Conservation (phyloP, 805 yeast genomes). For the Allodekkera sacchari region DNA sequence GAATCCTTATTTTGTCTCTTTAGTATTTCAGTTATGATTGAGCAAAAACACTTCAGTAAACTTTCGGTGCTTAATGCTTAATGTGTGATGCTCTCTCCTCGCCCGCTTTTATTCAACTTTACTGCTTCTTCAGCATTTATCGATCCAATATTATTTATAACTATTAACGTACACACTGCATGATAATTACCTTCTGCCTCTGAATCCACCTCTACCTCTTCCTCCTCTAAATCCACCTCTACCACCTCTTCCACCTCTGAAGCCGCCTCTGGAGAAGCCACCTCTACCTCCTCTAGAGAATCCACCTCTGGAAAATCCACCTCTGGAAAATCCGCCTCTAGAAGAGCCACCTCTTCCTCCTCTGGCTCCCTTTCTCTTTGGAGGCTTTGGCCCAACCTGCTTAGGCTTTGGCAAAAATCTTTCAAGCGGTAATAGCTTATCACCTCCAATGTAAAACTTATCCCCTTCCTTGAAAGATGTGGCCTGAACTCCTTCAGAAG, state of each 20-base stretch:
- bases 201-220: slow-evolving; percentile 35
- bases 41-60: no score
- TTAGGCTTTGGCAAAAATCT: slow-evolving; percentile 97
- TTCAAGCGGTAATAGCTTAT: slow-evolving; percentile 90
- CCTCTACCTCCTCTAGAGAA: slow-evolving; percentile 26
- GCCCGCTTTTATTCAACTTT: no score
- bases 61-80: no score
- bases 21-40: no score
- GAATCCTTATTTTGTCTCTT: no score
- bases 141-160: background rate
- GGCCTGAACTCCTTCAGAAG: slow-evolving; percentile 94
- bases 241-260: slow-evolving; percentile 30
- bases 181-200: slow-evolving; percentile 13
- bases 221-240: slow-evolving; percentile 34
- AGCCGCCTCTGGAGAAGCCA: slow-evolving; percentile 36
- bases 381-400: slow-evolving; percentile 73
- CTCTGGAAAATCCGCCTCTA: slow-evolving; percentile 32
- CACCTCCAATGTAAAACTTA: slow-evolving; percentile 91
- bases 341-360: slow-evolving; percentile 32
- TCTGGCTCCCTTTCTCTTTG: slow-evolving; percentile 54
- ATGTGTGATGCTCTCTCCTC: no score
- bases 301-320: slow-evolving; percentile 41
- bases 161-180: background rate
- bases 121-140: no score
- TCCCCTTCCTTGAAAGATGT: slow-evolving; percentile 90